phyloP scores from a whole-genome alignment of 2,329 filamentous ascomycete genomes.

The Fusarium tuaranense region DNA sequence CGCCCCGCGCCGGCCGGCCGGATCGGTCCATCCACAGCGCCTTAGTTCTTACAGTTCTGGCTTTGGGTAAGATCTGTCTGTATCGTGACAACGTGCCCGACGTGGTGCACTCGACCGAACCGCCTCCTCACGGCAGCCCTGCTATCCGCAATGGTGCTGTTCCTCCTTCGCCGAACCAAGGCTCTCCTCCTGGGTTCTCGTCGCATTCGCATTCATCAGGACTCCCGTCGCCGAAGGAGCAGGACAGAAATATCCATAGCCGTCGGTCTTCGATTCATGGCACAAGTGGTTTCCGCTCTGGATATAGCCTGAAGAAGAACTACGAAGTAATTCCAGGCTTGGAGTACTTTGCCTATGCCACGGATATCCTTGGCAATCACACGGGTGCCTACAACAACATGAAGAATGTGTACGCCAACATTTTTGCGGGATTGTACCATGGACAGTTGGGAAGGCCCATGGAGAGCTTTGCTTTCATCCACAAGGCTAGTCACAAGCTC shows the following conservation, averaged over 20 bases:
- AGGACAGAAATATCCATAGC: constrained; percentile 58
- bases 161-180: constrained; percentile 64
- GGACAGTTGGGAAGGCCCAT: constrained; percentile 88
- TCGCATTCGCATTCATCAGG: constrained; percentile 63
- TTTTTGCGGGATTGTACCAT: constrained; percentile 89
- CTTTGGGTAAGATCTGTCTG: constrained; percentile 85
- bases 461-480: constrained; percentile 79
- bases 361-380: constrained; percentile 86
- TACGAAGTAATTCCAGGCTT: constrained; percentile 89
- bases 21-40: constrained; percentile 81
- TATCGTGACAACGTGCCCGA: constrained; percentile 67
- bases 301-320: constrained; percentile 64
- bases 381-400: constrained; percentile 83
- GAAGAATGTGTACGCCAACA: constrained; percentile 84
- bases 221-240: constrained; percentile 64
- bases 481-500: constrained; percentile 66
- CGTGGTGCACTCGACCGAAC: constrained; percentile 58
- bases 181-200: constrained; percentile 63
- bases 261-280: constrained; percentile 66
- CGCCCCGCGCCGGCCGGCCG: constrained; percentile 60
- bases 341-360: constrained; percentile 88
- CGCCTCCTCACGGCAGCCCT: constrained; percentile 50
- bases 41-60: constrained; percentile 84
- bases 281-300: constrained; percentile 40
- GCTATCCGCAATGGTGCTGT: constrained; percentile 60